These are phyloP conservation scores for Triadica sebifera DNA, from an alignment of 345 rosid species.

Conservation along the genomic window DNA sequence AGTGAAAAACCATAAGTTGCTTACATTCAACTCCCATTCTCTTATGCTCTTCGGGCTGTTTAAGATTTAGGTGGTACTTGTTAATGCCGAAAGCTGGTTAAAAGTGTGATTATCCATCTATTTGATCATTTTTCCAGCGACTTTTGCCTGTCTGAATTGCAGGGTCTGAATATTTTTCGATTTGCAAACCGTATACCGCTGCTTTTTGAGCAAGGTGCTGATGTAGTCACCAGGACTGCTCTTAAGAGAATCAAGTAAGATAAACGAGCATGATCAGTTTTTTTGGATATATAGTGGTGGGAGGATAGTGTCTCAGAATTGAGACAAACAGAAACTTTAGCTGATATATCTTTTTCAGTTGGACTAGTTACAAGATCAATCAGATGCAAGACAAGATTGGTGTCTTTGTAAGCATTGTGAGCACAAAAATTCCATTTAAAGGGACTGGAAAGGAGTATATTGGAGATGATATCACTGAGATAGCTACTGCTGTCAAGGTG, in stretches of 20 bases:
- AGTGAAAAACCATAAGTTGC: not conserved
- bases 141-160: slow-evolving; percentile 21
- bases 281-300: not conserved
- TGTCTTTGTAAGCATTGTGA: slow-evolving; percentile 89
- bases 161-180: slow-evolving; percentile 91
- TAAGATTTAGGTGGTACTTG: not conserved
- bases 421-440: slow-evolving; percentile 96
- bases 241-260: slow-evolving; percentile 87
- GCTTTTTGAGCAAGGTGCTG: slow-evolving; percentile 98
- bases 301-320: not conserved
- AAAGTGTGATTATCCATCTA: not conserved
- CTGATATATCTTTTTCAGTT: slow-evolving; percentile 45
- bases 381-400: slow-evolving; percentile 87
- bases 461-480: slow-evolving; percentile 93
- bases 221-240: slow-evolving; percentile 93
- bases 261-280: slow-evolving; percentile 3
- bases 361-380: slow-evolving; percentile 92
- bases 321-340: not conserved
- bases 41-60: not conserved
- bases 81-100: not conserved
- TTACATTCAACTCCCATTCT: not conserved
- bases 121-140: not conserved
- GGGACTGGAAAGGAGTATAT: slow-evolving; percentile 97
- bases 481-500: slow-evolving; percentile 91
- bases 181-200: slow-evolving; percentile 96